These are phyloP conservation scores for Malassezia caprae DNA, from an alignment of 1,284 basidiomycete species.

Conservation along the genomic window DNA sequence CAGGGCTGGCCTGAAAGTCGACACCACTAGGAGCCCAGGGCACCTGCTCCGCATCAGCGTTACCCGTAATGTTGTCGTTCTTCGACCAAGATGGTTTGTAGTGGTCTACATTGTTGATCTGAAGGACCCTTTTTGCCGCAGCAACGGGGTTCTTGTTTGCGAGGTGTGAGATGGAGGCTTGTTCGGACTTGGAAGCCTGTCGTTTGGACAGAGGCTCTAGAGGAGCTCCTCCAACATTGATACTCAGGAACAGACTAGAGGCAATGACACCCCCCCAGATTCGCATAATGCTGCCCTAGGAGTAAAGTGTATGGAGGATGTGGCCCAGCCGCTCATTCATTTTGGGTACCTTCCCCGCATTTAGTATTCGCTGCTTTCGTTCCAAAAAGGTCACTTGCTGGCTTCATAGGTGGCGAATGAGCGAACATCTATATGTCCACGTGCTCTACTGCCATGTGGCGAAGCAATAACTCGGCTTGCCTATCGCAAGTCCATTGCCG, in stretches of 20 bases:
- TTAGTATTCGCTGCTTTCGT: not conserved
- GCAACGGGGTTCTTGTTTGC: conserved; percentile 23
- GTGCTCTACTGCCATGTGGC: not conserved
- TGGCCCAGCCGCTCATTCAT: too few species aligned
- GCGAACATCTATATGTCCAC: not conserved
- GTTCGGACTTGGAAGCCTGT: not conserved
- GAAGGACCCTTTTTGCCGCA: conserved; percentile 26
- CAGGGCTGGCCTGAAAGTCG: conserved; percentile 19
- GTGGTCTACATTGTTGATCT: conserved; percentile 20
- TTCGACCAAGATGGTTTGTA: conserved; percentile 17
- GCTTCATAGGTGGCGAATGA: not conserved
- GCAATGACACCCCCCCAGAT: not conserved
- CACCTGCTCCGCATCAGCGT: conserved; percentile 20
- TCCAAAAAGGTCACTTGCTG: too few species aligned
- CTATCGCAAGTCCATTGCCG: not conserved
- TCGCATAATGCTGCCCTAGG: not conserved
- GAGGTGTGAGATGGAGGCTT: not conserved
- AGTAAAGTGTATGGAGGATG: too few species aligned
- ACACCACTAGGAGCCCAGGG: conserved; percentile 25
- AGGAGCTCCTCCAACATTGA: not conserved
- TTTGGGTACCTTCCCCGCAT: not conserved
- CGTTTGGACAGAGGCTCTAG: not conserved
- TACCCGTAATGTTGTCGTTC: conserved; percentile 15
- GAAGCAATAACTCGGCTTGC: too few species aligned
- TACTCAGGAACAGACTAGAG: not conserved